Evolutionary conservation across 441 rosid genomes (phyloP), one percentile per base, ranked within the genome.

Genomic region (Biscutella laevigata): DNA sequence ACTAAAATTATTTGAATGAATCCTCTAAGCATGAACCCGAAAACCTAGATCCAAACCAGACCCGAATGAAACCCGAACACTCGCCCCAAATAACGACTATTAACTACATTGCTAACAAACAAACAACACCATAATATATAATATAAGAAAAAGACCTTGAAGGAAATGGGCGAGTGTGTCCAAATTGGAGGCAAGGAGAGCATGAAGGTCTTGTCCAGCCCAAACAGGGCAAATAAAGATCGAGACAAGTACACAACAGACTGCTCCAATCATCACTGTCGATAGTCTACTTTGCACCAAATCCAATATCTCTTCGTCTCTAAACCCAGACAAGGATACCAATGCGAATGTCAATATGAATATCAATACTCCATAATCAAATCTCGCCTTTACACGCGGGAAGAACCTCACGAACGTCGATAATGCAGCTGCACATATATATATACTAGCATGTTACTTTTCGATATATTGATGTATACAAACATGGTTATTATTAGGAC

Each of bases 181-280:
- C 9, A 79, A 37, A 71, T 86, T 76, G 57, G 57, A 55, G 35
- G 79, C 77, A 14, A 75, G 56, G 4, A 75, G 81, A 47, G 70
- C 66, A 32, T 89, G 95, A 52, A 89, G 88, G 54, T 86, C 95
- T 62, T 79, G 57, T 14, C 97, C 97, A 14, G 85, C 81, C 95
- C 97, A 89, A 1, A 84, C 91, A 5, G 97, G 97, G 11, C 61
- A 86, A 10, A 89, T 34, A 7, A 71, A 57, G 64, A 78, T 58
- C 13, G 87, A 76, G 32, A 86, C 34, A 5, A 79, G 27, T 10
- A 84, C 16, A 41, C 82, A 74, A 30, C 66, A 33, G 13, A 69
- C 68, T 3, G 78, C 72, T 14, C 95, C 97, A 5, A 86, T 72
- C 38, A 80, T 20, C 32, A 89, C 58, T 12, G 95, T 84, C 0